A percentile compares a stretch with the other conserved stretches of the same genome.
These are phyloP conservation scores for Letharia lupina DNA, from an alignment of 495 filamentous ascomycete genomes.

Conservation along the genomic window DNA sequence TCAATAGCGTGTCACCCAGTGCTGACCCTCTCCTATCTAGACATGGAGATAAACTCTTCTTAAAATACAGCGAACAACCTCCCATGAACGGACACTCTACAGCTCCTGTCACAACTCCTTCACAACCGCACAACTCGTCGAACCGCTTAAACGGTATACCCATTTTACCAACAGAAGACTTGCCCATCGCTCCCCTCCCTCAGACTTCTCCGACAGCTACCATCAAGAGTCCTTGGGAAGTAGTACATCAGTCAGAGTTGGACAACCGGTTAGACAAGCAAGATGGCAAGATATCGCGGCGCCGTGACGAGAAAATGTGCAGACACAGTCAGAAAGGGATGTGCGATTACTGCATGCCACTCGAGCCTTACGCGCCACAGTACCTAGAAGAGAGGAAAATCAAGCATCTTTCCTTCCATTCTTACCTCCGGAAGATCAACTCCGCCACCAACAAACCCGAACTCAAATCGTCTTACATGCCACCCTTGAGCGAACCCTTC, in stretches of 20 bases:
- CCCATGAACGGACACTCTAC: constrained; percentile 42
- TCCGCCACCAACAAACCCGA: constrained; percentile 93
- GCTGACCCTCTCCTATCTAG: constrained; percentile 37
- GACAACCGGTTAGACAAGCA: constrained; percentile 79
- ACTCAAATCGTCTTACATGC: constrained; percentile 85
- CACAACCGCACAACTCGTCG: constrained; percentile 36
- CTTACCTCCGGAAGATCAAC: constrained; percentile 89
- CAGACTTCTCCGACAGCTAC: constrained; percentile 47
- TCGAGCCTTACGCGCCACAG: constrained; percentile 83
- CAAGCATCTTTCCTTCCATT: constrained; percentile 95
- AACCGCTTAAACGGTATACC: constrained; percentile 72
- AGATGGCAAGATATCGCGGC: constrained; percentile 85
- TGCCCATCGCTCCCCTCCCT: constrained; percentile 52
- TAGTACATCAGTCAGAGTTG: constrained; percentile 73
- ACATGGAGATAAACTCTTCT: constrained; percentile 83
- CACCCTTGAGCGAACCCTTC: constrained; percentile 87
- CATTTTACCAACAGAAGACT: constrained; percentile 57
- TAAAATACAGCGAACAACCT: constrained; percentile 60
- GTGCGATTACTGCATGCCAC: constrained; percentile 98
- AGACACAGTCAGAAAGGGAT: constrained; percentile 92
- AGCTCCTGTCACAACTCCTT: constrained; percentile 26
- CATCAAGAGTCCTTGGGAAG: constrained; percentile 89
- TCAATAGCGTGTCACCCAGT: neutral
- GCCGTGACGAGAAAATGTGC: constrained; percentile 77
- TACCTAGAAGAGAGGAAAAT: constrained; percentile 94